phyloP scores from a whole-genome alignment of 345 rosid genomes.

The Ricinus communis region DNA sequence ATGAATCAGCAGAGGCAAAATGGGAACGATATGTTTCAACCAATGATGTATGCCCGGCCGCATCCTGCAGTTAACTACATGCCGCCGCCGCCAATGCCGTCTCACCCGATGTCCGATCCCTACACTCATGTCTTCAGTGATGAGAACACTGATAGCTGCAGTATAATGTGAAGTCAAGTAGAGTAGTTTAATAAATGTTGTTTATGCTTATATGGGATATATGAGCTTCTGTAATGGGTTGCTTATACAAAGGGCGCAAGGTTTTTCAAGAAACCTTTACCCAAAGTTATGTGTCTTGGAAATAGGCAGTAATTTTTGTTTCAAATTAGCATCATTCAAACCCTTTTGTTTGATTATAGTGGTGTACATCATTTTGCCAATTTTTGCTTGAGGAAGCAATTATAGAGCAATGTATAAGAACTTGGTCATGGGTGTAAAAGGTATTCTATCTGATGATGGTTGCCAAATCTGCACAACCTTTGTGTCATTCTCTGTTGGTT shows the following conservation, averaged over 20 bases:
- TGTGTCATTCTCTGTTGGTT: too few species aligned
- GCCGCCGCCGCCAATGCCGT: constrained; percentile 51
- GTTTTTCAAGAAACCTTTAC: constrained; percentile 6
- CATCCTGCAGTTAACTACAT: constrained; percentile 56
- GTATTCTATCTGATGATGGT: too few species aligned
- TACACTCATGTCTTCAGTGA: constrained; percentile 79
- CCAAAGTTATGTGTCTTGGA: constrained; percentile 8
- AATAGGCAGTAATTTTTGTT: constrained; percentile 22
- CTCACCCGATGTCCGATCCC: constrained; percentile 44
- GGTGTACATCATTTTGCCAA: too few species aligned
- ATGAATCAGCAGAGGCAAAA: constrained; percentile 50
- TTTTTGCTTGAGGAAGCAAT: background rate
- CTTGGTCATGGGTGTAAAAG: too few species aligned
- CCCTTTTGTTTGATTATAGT: background rate
- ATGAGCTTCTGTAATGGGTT: constrained; percentile 5
- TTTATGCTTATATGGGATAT: background rate
- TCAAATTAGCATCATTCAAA: constrained; percentile 8
- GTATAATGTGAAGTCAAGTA: constrained; percentile 58
- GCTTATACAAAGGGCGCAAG: constrained; percentile 2
- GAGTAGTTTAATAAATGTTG: constrained; percentile 15
- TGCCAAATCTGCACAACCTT: too few species aligned
- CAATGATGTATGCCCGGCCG: constrained; percentile 78
- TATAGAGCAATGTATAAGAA: background rate
- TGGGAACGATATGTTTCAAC: constrained; percentile 72
- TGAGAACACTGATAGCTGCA: constrained; percentile 86